Conservation (phyloP, 495 filamentous ascomycete genomes). For the Lophiotrema nucula region DNA sequence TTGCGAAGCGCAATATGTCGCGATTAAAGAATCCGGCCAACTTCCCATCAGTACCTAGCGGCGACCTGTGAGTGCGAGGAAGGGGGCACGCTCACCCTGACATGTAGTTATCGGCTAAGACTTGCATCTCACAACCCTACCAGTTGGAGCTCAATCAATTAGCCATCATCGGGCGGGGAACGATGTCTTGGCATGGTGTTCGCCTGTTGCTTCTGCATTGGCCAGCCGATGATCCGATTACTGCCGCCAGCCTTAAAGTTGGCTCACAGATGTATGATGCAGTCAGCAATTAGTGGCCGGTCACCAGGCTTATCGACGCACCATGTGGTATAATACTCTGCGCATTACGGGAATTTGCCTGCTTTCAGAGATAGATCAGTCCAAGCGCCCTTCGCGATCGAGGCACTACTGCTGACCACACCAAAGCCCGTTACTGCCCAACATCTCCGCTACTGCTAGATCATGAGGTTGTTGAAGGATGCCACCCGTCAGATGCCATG, state of each 20-base stretch:
- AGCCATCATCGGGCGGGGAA: slow-evolving; percentile 11
- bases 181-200: slow-evolving; percentile 15
- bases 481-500: no score
- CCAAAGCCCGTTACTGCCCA: no score
- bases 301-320: slow-evolving; percentile 2
- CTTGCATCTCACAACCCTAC: no score
- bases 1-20: slow-evolving; percentile 78
- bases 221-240: slow-evolving; percentile 18
- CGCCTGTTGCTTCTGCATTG: slow-evolving; percentile 12
- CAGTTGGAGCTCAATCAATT: no score
- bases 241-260: slow-evolving; percentile 17
- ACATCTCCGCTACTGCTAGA: no score
- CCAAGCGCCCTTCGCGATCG: background rate
- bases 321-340: background rate
- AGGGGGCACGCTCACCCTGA: no score
- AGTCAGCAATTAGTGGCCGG: slow-evolving; percentile 29
- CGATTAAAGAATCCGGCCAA: slow-evolving; percentile 71
- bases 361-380: slow-evolving; percentile 9
- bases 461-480: no score
- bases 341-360: slow-evolving; percentile 5
- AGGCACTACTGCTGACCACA: no score
- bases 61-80: slow-evolving; percentile 54
- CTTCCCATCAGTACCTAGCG: slow-evolving; percentile 82
- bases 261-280: slow-evolving; percentile 11
- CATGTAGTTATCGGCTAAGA: no score